Percentiles rank a stretch among this genome's conserved stretches.
phyloP scores from a whole-genome alignment of 139 green algal genomes.

The Asterochloris sp. region DNA sequence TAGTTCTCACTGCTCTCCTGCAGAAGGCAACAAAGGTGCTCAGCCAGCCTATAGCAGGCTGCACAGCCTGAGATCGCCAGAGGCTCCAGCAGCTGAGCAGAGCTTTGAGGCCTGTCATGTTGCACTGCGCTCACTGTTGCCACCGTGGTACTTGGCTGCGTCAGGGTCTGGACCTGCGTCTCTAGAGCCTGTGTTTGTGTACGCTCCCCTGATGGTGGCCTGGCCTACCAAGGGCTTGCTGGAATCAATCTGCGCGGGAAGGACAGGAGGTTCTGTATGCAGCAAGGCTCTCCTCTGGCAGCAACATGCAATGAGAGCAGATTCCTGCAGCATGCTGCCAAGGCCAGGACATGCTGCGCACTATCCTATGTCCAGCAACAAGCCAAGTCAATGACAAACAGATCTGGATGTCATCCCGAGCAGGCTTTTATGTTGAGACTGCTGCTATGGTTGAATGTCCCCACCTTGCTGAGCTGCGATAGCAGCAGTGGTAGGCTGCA shows the following conservation, averaged over 20 bases:
- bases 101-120: background rate
- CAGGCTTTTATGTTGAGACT: too few species aligned
- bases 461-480: too few species aligned
- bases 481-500: too few species aligned
- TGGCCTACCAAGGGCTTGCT: slow-evolving; percentile 33
- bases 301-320: too few species aligned
- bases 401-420: too few species aligned
- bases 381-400: too few species aligned
- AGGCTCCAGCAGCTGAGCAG: background rate
- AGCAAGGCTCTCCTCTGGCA: too few species aligned
- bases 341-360: too few species aligned
- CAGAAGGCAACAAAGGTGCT: background rate
- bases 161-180: slow-evolving; percentile 53
- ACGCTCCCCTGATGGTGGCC: slow-evolving; percentile 50
- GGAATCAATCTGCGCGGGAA: slow-evolving; percentile 31
- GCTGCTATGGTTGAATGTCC: too few species aligned
- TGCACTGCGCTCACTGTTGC: background rate
- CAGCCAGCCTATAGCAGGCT: background rate
- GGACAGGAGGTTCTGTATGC: background rate
- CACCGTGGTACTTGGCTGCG: background rate
- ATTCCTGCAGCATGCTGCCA: too few species aligned
- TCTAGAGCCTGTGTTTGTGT: slow-evolving; percentile 60
- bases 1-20: background rate
- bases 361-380: too few species aligned
- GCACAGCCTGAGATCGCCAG: background rate